Conservation (phyloP, 2,329 filamentous ascomycete species). For the Ascochyta fabae region DNA sequence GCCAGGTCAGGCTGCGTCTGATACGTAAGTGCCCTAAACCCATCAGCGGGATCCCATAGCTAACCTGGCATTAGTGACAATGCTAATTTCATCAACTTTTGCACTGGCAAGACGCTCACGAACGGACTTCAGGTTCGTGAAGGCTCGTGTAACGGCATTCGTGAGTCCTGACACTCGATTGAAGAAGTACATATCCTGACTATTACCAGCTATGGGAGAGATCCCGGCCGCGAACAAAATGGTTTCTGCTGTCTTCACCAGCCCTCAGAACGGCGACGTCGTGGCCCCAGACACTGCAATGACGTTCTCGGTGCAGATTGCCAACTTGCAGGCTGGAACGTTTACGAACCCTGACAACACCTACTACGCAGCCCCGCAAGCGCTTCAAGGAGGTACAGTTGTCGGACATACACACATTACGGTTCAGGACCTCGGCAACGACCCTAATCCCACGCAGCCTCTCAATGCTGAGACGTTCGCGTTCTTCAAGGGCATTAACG, state of each 20-base stretch:
- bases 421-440: constrained; percentile 56
- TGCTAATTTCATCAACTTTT: constrained; percentile 68
- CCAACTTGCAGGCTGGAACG: constrained; percentile 58
- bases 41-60: background rate
- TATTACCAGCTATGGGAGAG: constrained; percentile 59
- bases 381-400: constrained; percentile 52
- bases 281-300: constrained; percentile 54
- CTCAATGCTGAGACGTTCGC: constrained; percentile 55
- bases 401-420: constrained; percentile 61
- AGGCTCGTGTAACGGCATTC: constrained; percentile 64
- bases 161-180: constrained; percentile 34
- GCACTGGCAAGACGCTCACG: constrained; percentile 60
- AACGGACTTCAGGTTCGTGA: constrained; percentile 59
- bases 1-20: constrained; percentile 53
- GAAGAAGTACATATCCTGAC: background rate
- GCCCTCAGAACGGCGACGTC: constrained; percentile 53
- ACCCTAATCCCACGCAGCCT: constrained; percentile 46
- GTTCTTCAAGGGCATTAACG: constrained; percentile 67
- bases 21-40: constrained; percentile 48
- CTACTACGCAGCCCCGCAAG: constrained; percentile 64
- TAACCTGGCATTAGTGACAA: constrained; percentile 47
- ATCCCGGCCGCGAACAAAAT: constrained; percentile 60
- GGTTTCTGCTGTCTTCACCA: constrained; percentile 61
- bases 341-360: constrained; percentile 62
- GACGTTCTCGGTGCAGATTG: constrained; percentile 56